phyloP scores from a whole-genome alignment of 2,329 filamentous ascomycete genomes.

The Exophiala sp. region DNA sequence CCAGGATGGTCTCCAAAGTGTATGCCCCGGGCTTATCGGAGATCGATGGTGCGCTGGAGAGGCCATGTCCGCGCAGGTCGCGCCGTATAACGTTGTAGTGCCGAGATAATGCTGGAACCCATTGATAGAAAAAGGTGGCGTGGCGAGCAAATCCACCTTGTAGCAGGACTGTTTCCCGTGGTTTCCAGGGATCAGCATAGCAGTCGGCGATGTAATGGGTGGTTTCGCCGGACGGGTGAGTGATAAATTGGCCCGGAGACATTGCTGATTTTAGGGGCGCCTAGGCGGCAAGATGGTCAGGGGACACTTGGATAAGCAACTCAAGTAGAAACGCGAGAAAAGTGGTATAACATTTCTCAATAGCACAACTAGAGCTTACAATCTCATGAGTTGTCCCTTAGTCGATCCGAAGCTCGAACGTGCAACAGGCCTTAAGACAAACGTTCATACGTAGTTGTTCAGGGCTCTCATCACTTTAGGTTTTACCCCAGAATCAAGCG shows the following conservation, averaged over 20 bases:
- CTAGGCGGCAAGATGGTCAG: too few species aligned
- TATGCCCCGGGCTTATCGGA: constrained; percentile 1
- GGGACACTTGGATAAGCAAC: too few species aligned
- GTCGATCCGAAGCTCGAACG: too few species aligned
- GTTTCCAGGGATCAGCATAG: constrained; percentile 13
- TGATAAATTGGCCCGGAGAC: constrained; percentile 5
- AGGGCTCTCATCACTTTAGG: too few species aligned
- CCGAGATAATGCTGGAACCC: constrained; percentile 8
- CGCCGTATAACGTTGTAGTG: constrained; percentile 16
- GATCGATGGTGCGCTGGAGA: constrained; percentile 12
- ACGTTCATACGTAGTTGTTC: too few species aligned
- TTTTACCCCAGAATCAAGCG: too few species aligned
- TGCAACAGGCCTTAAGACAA: too few species aligned
- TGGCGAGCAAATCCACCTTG: constrained; percentile 17
- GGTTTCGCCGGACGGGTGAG: constrained; percentile 9
- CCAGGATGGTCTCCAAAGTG: constrained; percentile 9
- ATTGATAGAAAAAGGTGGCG: constrained; percentile 16
- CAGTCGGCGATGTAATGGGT: constrained; percentile 11
- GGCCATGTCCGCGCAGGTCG: constrained; percentile 14
- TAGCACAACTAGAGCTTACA: too few species aligned
- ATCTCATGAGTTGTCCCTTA: too few species aligned
- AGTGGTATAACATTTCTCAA: too few species aligned
- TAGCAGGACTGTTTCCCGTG: constrained; percentile 11
- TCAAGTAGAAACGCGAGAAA: too few species aligned
- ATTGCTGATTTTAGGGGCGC: too few species aligned